Conservation (phyloP, 2,329 filamentous ascomycete genomes). For the Fusarium siculi region DNA sequence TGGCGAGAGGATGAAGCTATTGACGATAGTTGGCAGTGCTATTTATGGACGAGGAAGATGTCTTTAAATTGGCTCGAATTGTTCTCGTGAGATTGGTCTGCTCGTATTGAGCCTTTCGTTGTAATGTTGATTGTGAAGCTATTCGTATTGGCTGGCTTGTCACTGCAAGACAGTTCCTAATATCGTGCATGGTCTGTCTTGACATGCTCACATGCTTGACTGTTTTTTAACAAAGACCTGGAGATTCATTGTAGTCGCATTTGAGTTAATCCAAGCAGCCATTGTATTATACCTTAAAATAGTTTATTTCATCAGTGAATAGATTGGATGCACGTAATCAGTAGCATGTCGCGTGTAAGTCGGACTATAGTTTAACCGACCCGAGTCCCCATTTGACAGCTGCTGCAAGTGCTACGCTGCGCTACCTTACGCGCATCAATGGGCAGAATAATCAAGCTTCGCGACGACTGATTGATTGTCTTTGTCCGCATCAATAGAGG, state of each 20-base stretch:
- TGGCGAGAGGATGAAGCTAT: neutral
- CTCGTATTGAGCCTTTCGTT: neutral
- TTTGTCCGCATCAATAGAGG: conserved; percentile 35
- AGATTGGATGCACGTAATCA: neutral
- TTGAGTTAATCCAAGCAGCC: neutral
- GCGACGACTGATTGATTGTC: conserved; percentile 35
- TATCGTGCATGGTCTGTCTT: no score
- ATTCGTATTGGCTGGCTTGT: neutral
- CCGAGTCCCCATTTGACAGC: conserved; percentile 18
- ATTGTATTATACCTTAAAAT: neutral
- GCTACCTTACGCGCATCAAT: conserved; percentile 28
- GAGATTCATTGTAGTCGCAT: neutral
- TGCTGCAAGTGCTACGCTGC: conserved; percentile 28
- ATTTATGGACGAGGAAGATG: neutral
- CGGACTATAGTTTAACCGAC: conserved; percentile 37
- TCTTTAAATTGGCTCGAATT: neutral
- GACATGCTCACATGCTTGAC: no score
- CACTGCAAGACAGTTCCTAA: no score
- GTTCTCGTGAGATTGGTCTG: neutral
- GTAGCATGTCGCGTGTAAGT: conserved; percentile 28
- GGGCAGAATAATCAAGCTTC: conserved; percentile 34
- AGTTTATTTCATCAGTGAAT: neutral
- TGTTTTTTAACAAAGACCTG: neutral
- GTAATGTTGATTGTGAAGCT: neutral
- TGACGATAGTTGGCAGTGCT: neutral